Conservation (phyloP, 768 basidiomycete species). For the Lactarius tabidus region DNA sequence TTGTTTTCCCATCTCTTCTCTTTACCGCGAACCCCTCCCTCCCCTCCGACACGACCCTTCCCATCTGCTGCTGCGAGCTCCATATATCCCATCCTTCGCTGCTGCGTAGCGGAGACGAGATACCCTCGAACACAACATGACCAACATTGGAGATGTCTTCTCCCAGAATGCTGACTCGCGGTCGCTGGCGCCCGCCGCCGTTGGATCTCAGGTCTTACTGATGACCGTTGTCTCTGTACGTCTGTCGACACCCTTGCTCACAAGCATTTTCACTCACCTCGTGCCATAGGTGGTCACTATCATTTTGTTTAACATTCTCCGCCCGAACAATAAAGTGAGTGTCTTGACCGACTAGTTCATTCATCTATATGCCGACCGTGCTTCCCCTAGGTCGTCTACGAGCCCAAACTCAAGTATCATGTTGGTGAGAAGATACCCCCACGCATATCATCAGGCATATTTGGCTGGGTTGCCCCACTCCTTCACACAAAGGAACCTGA, state of each 20-base stretch:
- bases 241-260: conserved; percentile 23
- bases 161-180: conserved; percentile 37
- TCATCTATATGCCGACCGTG: not conserved
- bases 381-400: conserved; percentile 70
- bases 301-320: conserved; percentile 74
- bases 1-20: not conserved
- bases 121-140: conserved; percentile 28
- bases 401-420: conserved; percentile 92
- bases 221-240: conserved; percentile 73
- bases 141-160: conserved; percentile 35
- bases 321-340: conserved; percentile 83
- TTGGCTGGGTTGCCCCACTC: conserved; percentile 90
- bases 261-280: not conserved
- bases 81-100: not conserved
- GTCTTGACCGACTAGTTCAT: not conserved
- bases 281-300: conserved; percentile 54
- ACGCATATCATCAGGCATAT: conserved; percentile 72
- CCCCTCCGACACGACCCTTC: not conserved
- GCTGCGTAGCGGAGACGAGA: not conserved
- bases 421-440: conserved; percentile 73
- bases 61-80: not conserved
- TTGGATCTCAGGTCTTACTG: conserved; percentile 69
- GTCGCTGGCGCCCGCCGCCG: conserved; percentile 77
- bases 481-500: conserved; percentile 83
- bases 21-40: not conserved